Base-by-base conservation (phyloP, 1,284 basidiomycete genomes). In the Coniferiporia weirii region DNA sequence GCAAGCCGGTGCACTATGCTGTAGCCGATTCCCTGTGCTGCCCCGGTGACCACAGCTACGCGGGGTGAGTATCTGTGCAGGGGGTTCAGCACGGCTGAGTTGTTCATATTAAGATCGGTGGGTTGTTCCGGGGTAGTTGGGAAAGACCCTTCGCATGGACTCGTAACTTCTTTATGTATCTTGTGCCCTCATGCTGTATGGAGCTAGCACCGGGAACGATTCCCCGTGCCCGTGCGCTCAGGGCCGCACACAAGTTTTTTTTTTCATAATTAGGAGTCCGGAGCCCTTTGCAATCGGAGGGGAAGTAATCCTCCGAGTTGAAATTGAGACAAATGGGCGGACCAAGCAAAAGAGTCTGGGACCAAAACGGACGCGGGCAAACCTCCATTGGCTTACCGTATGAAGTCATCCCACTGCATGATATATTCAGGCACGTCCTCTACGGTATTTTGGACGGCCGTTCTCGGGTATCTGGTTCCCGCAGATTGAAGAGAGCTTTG, bases 391-490 rank as follows among this genome's bases (percentile, higher is more conserved):
- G 12, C 88, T 66, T 66, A 96, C 94, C 82, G 74, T 49, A 90
- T 87, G 69, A 99, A 98, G 65, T 88, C 87, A 40, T 93, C 87
- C 95, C 96, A 99, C 58, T 87, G 82, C 8, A 99, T 96, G 52
- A 99, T 79, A 68, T 96, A 99, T 71, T 99, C 97, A 1, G 95
- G 95, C 34, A 98, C 95, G 67, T 98, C 88, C 66, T 94, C 94
- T 3, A 99, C 95, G 1, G 97, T 97, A 68, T 99, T 97, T 67
- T 85, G 76, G n/a, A 27, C 27, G 27, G 5, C 5, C 27, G 27
- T 27, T 27, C 27, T 27, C 27, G 27, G 27, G 27, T 27, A 27
- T 27, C 5, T 2, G 27, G 27, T 27, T 2, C 27, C 27, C 5
- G 27, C 2, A 27, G 3, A 27, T 27, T 27, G 27, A 27, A 27